These are phyloP conservation scores for Pyrus communis DNA, from an alignment of 306 rosid genomes.

Conservation along the genomic window DNA sequence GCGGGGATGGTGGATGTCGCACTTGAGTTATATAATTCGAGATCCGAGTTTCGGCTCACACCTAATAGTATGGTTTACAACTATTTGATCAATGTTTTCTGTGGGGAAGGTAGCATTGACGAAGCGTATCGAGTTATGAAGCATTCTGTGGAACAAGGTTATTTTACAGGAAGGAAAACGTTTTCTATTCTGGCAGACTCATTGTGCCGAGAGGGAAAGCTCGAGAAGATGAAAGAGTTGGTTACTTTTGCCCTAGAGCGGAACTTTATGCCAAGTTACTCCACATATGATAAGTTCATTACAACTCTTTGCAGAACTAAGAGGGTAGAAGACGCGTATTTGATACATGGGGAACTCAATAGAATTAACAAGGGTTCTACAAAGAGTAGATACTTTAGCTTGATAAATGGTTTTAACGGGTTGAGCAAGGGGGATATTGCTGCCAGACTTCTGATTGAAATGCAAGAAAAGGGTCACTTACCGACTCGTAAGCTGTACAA, in stretches of 20 bases:
- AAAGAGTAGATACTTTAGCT: conserved; percentile 29
- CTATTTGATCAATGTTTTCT: conserved; percentile 56
- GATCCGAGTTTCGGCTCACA: conserved; percentile 48
- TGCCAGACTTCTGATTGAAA: conserved; percentile 70
- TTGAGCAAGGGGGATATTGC: conserved; percentile 51
- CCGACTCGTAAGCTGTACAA: conserved; percentile 20
- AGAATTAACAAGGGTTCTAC: conserved; percentile 15
- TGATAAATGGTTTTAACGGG: conserved; percentile 46
- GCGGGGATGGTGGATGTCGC: conserved; percentile 67
- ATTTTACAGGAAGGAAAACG: conserved; percentile 41
- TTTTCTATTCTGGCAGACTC: conserved; percentile 43
- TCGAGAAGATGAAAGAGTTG: conserved; percentile 74
- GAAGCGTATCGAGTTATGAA: conserved; percentile 45
- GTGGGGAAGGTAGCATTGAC: conserved; percentile 44
- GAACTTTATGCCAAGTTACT: conserved; percentile 29
- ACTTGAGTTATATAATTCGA: conserved; percentile 38
- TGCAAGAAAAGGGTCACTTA: conserved; percentile 52
- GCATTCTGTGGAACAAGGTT: conserved; percentile 30
- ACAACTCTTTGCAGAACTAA: conserved; percentile 46
- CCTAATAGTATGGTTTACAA: conserved; percentile 57
- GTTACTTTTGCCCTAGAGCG: conserved; percentile 39
- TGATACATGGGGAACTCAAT: conserved; percentile 40
- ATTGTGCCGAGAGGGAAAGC: conserved; percentile 45
- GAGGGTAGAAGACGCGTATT: conserved; percentile 54
- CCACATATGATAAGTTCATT: conserved; percentile 37